phyloP scores from a whole-genome alignment of 352 stramenopile species.

The Globisporangium orthogonon region DNA sequence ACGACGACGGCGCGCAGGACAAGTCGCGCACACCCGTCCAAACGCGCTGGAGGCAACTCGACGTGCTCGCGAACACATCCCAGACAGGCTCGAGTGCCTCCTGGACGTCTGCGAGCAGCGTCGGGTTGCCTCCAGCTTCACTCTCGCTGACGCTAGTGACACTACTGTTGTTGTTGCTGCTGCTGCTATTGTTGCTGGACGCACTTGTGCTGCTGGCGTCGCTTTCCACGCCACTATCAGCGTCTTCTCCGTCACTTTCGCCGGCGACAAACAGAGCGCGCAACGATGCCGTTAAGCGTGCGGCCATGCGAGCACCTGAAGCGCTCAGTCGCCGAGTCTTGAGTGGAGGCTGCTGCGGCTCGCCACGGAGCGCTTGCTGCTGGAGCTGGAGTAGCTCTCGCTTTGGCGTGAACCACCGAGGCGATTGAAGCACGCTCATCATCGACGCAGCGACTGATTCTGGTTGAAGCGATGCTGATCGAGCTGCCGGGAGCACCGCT shows the following conservation, averaged over 20 bases:
- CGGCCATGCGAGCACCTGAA: constrained; percentile 2
- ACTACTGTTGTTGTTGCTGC: not conserved
- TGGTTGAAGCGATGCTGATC: not conserved
- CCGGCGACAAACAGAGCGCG: constrained; percentile 2
- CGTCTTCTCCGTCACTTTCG: not conserved
- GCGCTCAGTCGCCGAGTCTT: constrained; percentile 9
- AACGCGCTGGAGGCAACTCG: constrained; percentile 7
- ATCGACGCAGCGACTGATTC: not conserved
- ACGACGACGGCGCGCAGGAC: constrained; percentile 1
- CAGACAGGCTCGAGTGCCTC: constrained; percentile 11
- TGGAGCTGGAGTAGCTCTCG: constrained; percentile 3
- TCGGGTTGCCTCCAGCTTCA: constrained; percentile 3
- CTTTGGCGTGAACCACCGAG: constrained; percentile 9
- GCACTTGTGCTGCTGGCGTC: not conserved
- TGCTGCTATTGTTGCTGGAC: not conserved
- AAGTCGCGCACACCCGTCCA: constrained; percentile 1
- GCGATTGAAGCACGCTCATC: not conserved
- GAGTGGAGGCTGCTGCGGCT: constrained; percentile 7
- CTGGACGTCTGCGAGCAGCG: constrained; percentile 9
- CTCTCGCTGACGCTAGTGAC: not conserved
- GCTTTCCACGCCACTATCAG: not conserved
- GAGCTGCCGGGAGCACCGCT: not conserved
- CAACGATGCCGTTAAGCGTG: constrained; percentile 1
- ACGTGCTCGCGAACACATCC: constrained; percentile 6
- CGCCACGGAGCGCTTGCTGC: not conserved